These are phyloP conservation scores for Gossypium rotundifolium DNA, from an alignment of 345 rosid genomes.

Conservation along the genomic window DNA sequence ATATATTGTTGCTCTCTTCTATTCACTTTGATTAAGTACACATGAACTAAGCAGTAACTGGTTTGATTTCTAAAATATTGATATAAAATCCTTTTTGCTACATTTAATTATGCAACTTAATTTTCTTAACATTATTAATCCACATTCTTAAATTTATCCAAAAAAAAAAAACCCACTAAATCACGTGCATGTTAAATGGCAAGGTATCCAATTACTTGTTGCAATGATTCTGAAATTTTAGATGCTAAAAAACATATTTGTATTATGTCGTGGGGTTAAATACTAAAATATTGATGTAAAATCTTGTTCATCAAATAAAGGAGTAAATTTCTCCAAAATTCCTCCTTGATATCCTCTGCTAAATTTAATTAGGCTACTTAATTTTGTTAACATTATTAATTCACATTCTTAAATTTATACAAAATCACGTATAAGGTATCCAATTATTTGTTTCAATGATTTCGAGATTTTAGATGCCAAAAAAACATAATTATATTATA, in stretches of 20 bases:
- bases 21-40: too few species aligned
- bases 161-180: too few species aligned
- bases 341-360: neutral
- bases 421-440: too few species aligned
- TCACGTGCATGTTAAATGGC: too few species aligned
- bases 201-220: neutral
- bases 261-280: too few species aligned
- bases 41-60: too few species aligned
- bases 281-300: neutral
- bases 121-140: neutral
- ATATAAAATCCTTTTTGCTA: neutral
- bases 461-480: too few species aligned
- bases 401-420: neutral
- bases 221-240: neutral
- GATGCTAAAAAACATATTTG: too few species aligned
- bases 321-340: neutral
- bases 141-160: neutral
- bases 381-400: neutral
- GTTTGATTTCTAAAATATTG: too few species aligned
- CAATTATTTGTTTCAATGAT: too few species aligned
- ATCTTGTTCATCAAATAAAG: neutral
- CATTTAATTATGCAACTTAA: neutral
- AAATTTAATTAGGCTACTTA: neutral
- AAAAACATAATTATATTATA: too few species aligned
- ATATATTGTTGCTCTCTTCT: too few species aligned